These are phyloP conservation scores for Corymbia calophylla DNA, from an alignment of 441 rosid genomes.

Conservation along the genomic window DNA sequence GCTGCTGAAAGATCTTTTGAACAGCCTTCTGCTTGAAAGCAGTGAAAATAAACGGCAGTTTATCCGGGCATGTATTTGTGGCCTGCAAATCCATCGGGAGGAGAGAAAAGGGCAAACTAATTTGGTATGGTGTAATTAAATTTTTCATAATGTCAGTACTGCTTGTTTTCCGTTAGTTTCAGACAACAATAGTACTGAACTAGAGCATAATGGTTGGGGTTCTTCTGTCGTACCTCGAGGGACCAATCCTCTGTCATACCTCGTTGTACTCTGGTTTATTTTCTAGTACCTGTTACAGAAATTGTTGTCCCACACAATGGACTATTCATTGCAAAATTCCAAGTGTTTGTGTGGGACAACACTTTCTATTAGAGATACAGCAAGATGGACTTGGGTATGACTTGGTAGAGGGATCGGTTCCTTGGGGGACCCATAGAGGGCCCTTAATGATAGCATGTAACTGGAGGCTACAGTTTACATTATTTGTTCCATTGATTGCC, in stretches of 20 bases:
- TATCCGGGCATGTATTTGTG: constrained; percentile 92
- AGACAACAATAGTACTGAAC: not conserved
- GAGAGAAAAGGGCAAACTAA: constrained; percentile 89
- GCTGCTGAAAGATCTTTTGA: constrained; percentile 92
- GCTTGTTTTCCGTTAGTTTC: not conserved
- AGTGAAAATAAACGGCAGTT: constrained; percentile 96
- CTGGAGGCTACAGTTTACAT: not conserved
- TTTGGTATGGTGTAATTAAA: constrained; percentile 50
- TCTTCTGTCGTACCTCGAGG: not conserved
- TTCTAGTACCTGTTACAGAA: not conserved
- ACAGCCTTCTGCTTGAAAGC: constrained; percentile 98
- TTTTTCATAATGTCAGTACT: not conserved
- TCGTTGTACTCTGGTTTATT: not conserved
- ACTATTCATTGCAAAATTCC: not conserved
- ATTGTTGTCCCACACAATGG: not conserved
- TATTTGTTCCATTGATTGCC: not conserved
- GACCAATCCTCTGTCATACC: not conserved
- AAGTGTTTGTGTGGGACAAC: not conserved
- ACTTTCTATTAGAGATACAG: not conserved
- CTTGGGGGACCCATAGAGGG: not conserved
- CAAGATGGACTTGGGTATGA: not conserved
- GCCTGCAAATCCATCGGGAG: constrained; percentile 91
- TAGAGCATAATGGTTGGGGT: not conserved
- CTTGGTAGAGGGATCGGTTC: not conserved
- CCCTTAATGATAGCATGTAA: not conserved